Evolutionary conservation across 23 red algal genomes (phyloP).

Genomic region (Gracilaria gracilis): DNA sequence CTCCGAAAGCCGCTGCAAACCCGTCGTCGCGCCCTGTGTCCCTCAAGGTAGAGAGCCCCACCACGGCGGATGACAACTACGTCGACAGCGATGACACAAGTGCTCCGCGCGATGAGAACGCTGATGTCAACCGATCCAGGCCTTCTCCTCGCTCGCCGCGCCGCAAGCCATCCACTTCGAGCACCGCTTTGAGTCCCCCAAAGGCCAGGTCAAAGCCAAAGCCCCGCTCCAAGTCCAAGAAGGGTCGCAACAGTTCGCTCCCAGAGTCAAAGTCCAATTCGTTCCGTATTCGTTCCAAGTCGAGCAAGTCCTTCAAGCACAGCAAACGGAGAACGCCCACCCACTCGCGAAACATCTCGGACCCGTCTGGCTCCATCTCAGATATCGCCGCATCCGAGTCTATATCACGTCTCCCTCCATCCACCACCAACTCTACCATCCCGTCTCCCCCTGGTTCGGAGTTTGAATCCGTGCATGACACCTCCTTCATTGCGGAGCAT

Average conservation of each 20-base stretch:
- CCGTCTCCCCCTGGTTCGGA: constrained; percentile 21
- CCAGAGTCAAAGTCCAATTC: background rate
- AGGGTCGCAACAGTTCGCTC: constrained; percentile 9
- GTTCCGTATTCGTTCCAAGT: constrained; percentile 41
- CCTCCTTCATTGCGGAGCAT: constrained; percentile 1
- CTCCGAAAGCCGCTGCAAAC: background rate
- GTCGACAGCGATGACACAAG: constrained; percentile 30
- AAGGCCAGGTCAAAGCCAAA: constrained; percentile 25
- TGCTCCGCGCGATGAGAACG: constrained; percentile 24
- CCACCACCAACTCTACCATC: background rate
- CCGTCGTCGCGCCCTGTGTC: constrained; percentile 22
- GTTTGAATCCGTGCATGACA: constrained; percentile 10
- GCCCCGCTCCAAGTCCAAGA: constrained; percentile 7
- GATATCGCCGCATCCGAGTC: constrained; percentile 1
- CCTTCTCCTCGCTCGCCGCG: constrained; percentile 15
- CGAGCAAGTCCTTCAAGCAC: constrained; percentile 3
- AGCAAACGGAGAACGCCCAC: constrained; percentile 15
- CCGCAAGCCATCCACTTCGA: constrained; percentile 19
- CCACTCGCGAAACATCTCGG: background rate
- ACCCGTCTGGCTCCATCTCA: constrained; percentile 4
- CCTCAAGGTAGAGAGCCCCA: constrained; percentile 58
- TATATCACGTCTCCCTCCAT: background rate
- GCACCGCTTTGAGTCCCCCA: background rate
- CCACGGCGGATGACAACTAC: constrained; percentile 21
- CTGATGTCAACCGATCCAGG: constrained; percentile 30